Evolutionary conservation across 345 rosid genomes (phyloP).

Genomic region (Salix exigua): DNA sequence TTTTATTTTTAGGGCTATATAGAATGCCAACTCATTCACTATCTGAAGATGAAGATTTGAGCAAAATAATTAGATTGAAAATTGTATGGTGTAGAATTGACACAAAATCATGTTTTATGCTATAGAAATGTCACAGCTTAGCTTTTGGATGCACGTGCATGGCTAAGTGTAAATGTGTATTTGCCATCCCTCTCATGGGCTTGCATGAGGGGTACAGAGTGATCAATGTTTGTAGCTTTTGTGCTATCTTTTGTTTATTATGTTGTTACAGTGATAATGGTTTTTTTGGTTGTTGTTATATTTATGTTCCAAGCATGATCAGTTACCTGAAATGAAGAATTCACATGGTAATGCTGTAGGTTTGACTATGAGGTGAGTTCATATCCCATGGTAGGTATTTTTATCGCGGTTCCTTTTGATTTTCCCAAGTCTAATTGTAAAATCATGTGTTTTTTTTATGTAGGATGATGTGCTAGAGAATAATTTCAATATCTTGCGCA

Average conservation of each 20-base stretch:
- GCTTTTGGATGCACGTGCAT: background rate
- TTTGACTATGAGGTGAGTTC: constrained; percentile 76
- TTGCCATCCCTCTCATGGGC: background rate
- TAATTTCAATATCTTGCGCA: constrained; percentile 68
- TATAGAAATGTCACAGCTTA: background rate
- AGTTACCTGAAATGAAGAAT: constrained; percentile 15
- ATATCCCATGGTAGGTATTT: background rate
- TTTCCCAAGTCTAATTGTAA: constrained; percentile 4
- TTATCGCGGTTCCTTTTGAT: background rate
- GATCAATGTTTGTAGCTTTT: background rate
- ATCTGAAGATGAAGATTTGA: background rate
- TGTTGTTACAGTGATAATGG: constrained; percentile 6
- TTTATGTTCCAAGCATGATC: constrained; percentile 23
- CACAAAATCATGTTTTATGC: background rate
- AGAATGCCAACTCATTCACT: too few species aligned
- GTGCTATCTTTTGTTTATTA: background rate
- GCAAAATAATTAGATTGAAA: background rate
- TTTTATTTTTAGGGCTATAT: background rate
- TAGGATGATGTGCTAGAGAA: constrained; percentile 86
- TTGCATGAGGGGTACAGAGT: background rate
- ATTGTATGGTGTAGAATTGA: background rate
- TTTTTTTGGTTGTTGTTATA: constrained; percentile 13
- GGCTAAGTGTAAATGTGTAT: background rate
- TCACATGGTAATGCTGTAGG: constrained; percentile 36
- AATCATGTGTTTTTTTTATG: constrained; percentile 10